phyloP scores from a whole-genome alignment of 2,329 filamentous ascomycete species.

The Chlorencoelia australis region DNA sequence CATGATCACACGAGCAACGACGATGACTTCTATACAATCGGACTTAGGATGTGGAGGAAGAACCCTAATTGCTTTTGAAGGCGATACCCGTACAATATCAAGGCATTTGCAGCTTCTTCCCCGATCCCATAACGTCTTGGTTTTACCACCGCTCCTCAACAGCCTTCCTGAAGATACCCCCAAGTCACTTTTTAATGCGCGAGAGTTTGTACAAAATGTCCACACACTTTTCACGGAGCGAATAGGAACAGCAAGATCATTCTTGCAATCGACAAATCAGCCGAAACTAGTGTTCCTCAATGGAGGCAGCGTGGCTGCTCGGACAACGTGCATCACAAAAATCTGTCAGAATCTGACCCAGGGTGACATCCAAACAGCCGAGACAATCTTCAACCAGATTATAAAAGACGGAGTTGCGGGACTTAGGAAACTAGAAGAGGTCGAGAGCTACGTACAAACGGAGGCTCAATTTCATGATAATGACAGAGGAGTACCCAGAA shows the following conservation, averaged over 20 bases:
- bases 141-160: conserved; percentile 35
- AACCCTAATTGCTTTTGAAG: conserved; percentile 56
- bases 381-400: conserved; percentile 40
- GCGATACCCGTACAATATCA: conserved; percentile 41
- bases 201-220: conserved; percentile 36
- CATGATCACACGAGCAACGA: too few species aligned
- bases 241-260: conserved; percentile 38
- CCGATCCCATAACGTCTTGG: conserved; percentile 45
- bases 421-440: conserved; percentile 20
- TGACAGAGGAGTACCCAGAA: too few species aligned
- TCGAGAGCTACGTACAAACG: too few species aligned
- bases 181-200: conserved; percentile 30
- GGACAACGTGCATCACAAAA: conserved; percentile 41
- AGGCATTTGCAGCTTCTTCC: conserved; percentile 52
- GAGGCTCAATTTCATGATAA: too few species aligned
- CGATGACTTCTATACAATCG: too few species aligned
- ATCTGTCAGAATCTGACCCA: conserved; percentile 43
- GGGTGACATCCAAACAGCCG: conserved; percentile 40
- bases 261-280: conserved; percentile 37
- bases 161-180: conserved; percentile 20
- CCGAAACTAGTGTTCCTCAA: conserved; percentile 48
- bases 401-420: conserved; percentile 39
- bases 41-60: conserved; percentile 11
- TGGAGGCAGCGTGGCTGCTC: conserved; percentile 46
- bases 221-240: conserved; percentile 41